Base-by-base conservation (phyloP, 371 early-diverging fungal species). In the Coemansia sp. region DNA sequence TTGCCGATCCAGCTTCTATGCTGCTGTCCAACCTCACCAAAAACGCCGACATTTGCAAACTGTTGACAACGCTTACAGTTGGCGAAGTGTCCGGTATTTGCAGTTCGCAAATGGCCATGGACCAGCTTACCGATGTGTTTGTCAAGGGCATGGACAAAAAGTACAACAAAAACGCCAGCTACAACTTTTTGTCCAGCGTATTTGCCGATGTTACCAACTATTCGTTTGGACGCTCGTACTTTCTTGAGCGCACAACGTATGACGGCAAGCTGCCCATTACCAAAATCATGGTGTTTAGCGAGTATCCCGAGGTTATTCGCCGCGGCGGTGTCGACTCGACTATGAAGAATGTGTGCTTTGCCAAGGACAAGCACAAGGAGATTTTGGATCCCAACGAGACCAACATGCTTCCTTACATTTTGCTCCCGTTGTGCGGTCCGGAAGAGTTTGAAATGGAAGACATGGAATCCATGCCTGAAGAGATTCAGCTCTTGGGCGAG, bases 401-500 rank as follows among this genome's bases (percentile, higher is more conserved):
- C 60, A 92, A 94, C 65, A 79, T 94, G 29, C 79, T 95, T 15
- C 92, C 94, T 1, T 92, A 92, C 58, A 86, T 97, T 28, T 77
- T 97, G 39, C 82, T 96, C 41, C 97, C 97, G 17, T 84, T 97
- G 24, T 91, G 92, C 66, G 97, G 96, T 19, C 91, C 90, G 4
- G 96, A 96, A 69, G 96, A 96, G 64, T 94, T 90, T 67, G 89
- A 89, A 64, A 83, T 89, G 46, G 95, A 92, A 83, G 95, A 96
- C 65, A 92, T 92, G 87, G 95, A 95, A 51, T 87, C 87, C 40
- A 92, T 96, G 85, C 97, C 95, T 0, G 94, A 93, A 59, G 95
- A 95, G 73, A 87, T 95, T 41, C 95, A 94, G 77, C 79, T 97
- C 15, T 77, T 95, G 58, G 93, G 87, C 49, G 86, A 88, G 19